Conservation (phyloP, 306 rosid species). For the Malus asiatica region DNA sequence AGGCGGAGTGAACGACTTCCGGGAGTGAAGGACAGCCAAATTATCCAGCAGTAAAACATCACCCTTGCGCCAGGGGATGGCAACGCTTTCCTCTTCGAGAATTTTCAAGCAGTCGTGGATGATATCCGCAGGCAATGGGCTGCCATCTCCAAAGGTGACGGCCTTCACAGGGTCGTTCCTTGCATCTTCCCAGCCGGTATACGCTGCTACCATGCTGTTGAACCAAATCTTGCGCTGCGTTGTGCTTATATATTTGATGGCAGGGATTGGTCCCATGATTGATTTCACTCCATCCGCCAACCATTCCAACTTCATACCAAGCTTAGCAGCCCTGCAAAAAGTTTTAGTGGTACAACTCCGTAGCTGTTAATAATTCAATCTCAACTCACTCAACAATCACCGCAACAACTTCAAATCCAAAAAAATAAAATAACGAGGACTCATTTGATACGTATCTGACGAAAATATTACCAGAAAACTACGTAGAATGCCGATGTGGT, state of each 20-base stretch:
- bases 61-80: constrained; percentile 59
- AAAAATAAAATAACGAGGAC: neutral
- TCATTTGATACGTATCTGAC: neutral
- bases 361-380: neutral
- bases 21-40: constrained; percentile 76
- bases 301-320: constrained; percentile 90
- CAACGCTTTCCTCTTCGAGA: constrained; percentile 71
- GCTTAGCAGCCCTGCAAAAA: constrained; percentile 57
- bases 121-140: constrained; percentile 52
- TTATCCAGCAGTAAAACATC: constrained; percentile 73
- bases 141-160: constrained; percentile 72
- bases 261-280: constrained; percentile 81
- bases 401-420: neutral
- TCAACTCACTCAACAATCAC: neutral
- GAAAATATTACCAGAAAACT: too few relatives aligned
- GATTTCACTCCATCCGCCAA: constrained; percentile 65
- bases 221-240: constrained; percentile 75
- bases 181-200: constrained; percentile 49
- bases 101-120: constrained; percentile 55
- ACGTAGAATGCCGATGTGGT: neutral
- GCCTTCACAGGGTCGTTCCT: constrained; percentile 72
- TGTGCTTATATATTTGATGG: constrained; percentile 43
- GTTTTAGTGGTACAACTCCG: neutral
- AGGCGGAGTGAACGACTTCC: constrained; percentile 63
- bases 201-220: constrained; percentile 89